Percentiles rank a stretch among this genome's conserved stretches.
phyloP scores from a whole-genome alignment of 345 rosid species.

The Noccaea caerulescens region DNA sequence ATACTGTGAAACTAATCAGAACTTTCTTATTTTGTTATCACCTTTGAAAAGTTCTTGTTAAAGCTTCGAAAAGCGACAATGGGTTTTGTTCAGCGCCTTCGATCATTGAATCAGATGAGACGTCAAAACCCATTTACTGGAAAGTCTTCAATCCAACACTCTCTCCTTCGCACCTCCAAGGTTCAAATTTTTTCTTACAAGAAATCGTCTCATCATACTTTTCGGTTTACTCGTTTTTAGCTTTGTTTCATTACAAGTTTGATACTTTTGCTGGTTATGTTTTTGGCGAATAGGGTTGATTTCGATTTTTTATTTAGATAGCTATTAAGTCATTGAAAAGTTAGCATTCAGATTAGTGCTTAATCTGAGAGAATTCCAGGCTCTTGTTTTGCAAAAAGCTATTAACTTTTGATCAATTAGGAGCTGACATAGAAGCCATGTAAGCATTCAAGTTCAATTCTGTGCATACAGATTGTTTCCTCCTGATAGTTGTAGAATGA shows the following conservation, averaged over 20 bases:
- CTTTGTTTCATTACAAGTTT: constrained; percentile 18
- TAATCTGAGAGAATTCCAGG: not conserved
- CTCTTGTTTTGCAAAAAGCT: constrained; percentile 9
- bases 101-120: constrained; percentile 43
- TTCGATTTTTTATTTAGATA: not conserved
- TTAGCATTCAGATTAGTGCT: constrained; percentile 3
- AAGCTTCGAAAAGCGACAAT: constrained; percentile 48
- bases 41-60: constrained; percentile 48
- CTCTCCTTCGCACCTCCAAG: constrained; percentile 85
- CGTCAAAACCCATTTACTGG: constrained; percentile 69
- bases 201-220: not conserved
- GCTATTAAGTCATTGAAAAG: not conserved
- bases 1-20: constrained; percentile 12
- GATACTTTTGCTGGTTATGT: constrained; percentile 2
- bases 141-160: constrained; percentile 87
- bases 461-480: constrained; percentile 1
- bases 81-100: constrained; percentile 82
- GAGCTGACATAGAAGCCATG: not conserved
- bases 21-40: not conserved
- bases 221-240: constrained; percentile 1
- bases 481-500: constrained; percentile 11
- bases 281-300: not conserved
- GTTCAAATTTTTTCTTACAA: constrained; percentile 40
- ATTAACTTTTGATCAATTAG: constrained; percentile 5
- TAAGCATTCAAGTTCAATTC: constrained; percentile 20